Percentiles rank a stretch among this genome's conserved stretches.
phyloP scores from a whole-genome alignment of 2,329 filamentous ascomycete genomes.

The Chaetomium sp. region DNA sequence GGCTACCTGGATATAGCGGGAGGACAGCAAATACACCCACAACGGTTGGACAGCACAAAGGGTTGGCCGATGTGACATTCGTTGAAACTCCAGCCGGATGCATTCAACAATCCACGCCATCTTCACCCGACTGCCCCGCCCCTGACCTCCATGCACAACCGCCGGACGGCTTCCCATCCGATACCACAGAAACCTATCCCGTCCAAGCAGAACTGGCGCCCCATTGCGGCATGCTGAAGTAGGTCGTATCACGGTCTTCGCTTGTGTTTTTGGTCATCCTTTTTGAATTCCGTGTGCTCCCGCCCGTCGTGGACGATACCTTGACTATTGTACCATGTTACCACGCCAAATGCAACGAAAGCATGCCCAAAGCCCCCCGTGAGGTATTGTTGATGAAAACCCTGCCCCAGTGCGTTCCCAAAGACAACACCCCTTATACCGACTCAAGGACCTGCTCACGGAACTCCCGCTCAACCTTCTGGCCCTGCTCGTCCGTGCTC shows the following conservation, averaged over 20 bases:
- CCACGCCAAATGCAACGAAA: slow-evolving; percentile 44
- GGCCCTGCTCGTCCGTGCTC: slow-evolving; percentile 87
- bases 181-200: slow-evolving; percentile 8
- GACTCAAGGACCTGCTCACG: slow-evolving; percentile 93
- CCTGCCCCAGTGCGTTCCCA: slow-evolving; percentile 40
- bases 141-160: slow-evolving; percentile 7
- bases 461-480: slow-evolving; percentile 99
- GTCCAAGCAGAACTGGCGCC: slow-evolving; percentile 5
- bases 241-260: slow-evolving; percentile 22
- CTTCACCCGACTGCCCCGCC: neutral
- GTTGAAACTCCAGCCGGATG: slow-evolving; percentile 15
- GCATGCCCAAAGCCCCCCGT: slow-evolving; percentile 40
- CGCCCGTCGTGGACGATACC: slow-evolving; percentile 26
- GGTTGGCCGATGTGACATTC: slow-evolving; percentile 12
- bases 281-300: slow-evolving; percentile 33
- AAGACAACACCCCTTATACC: slow-evolving; percentile 62
- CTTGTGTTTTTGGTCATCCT: slow-evolving; percentile 22
- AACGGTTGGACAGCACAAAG: slow-evolving; percentile 23
- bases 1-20: too few species aligned
- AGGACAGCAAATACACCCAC: neutral
- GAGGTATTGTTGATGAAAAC: slow-evolving; percentile 36
- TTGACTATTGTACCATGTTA: slow-evolving; percentile 35
- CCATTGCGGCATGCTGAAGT: slow-evolving; percentile 15
- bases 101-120: neutral
- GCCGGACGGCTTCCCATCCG: neutral